phyloP scores from a whole-genome alignment of 2,329 filamentous ascomycete genomes.

The Aspergillus pseudoterreus region DNA sequence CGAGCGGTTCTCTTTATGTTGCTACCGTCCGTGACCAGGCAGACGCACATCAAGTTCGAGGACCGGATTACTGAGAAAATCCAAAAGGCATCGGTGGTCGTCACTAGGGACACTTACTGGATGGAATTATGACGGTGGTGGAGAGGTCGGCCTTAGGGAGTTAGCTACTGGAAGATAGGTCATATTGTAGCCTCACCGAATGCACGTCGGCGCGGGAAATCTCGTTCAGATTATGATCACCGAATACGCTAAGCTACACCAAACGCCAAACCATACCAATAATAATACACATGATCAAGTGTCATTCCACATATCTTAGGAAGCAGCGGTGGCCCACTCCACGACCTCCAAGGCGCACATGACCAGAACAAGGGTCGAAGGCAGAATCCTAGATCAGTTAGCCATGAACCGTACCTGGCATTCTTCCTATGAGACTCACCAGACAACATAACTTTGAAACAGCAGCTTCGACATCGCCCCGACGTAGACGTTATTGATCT shows the following conservation, averaged over 20 bases:
- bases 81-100: too few relatives aligned
- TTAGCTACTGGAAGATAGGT: too few relatives aligned
- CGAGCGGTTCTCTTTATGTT: too few relatives aligned
- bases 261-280: neutral
- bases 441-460: constrained; percentile 95
- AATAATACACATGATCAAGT: too few relatives aligned
- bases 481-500: constrained; percentile 96
- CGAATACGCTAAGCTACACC: neutral
- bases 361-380: constrained; percentile 85
- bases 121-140: too few relatives aligned
- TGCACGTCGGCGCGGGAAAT: too few relatives aligned
- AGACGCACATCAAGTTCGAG: too few relatives aligned
- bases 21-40: too few relatives aligned
- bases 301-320: constrained; percentile 3
- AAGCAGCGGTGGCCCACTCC: constrained; percentile 65
- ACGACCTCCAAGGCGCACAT: constrained; percentile 89
- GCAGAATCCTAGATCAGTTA: constrained; percentile 67
- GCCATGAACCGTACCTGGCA: neutral
- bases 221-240: neutral
- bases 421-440: constrained; percentile 49
- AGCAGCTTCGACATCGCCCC: constrained; percentile 87
- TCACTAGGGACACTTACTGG: too few relatives aligned
- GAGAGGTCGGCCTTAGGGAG: too few relatives aligned
- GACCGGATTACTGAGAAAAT: too few relatives aligned
- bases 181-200: too few relatives aligned